A percentile compares a stretch with the other conserved stretches of the same genome.
These are phyloP conservation scores for Excoecaria agallocha DNA, from an alignment of 345 rosid species.

Conservation along the genomic window DNA sequence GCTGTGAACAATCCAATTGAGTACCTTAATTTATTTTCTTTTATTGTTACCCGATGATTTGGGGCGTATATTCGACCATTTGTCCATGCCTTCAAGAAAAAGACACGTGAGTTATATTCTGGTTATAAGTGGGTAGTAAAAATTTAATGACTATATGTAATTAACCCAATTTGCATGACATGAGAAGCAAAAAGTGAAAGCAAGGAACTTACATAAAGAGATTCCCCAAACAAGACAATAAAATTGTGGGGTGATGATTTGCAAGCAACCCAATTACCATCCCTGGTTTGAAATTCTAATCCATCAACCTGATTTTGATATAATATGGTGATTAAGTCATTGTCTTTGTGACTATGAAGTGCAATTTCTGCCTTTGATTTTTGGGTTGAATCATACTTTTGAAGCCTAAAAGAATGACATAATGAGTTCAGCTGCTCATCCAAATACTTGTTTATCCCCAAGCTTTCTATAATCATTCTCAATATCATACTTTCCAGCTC, in stretches of 20 bases:
- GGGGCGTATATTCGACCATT: no score
- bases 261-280: constrained; percentile 30
- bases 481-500: constrained; percentile 33
- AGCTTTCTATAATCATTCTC: constrained; percentile 33
- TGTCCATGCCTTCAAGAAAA: no score
- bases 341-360: constrained; percentile 46
- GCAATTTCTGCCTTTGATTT: constrained; percentile 11
- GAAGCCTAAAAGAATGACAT: constrained; percentile 39
- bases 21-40: no score
- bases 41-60: no score
- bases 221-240: constrained; percentile 34
- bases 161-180: no score
- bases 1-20: no score
- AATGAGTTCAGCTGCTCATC: constrained; percentile 34
- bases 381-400: constrained; percentile 34
- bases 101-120: no score
- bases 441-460: constrained; percentile 30
- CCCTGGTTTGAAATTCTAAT: constrained; percentile 42
- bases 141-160: no score
- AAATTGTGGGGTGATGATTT: constrained; percentile 28
- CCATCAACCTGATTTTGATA: constrained; percentile 54
- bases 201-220: constrained; percentile 27
- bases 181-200: no score
- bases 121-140: no score
- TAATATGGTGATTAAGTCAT: constrained; percentile 50